These are phyloP conservation scores for Chamaenerion angustifolium DNA, from an alignment of 345 rosid genomes.

Conservation along the genomic window DNA sequence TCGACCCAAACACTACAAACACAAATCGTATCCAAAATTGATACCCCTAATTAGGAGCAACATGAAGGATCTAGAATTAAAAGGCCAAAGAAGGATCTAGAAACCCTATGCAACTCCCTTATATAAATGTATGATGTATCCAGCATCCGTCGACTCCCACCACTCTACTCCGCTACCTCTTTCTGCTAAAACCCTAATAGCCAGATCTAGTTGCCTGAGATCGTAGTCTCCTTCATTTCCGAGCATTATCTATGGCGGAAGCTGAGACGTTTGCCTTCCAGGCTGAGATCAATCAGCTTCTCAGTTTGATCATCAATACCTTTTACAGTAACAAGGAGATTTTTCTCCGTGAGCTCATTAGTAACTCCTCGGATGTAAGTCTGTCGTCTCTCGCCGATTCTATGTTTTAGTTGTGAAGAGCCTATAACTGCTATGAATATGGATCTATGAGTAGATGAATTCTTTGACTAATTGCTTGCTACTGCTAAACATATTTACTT, in stretches of 20 bases:
- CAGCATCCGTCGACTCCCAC: neutral
- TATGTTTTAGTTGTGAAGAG: neutral
- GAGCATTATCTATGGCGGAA: slow-evolving; percentile 21
- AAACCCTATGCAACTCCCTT: slow-evolving; percentile 30
- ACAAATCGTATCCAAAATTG: too few species aligned
- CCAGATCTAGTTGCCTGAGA: too few species aligned
- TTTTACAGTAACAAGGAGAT: slow-evolving; percentile 86
- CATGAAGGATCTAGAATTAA: neutral
- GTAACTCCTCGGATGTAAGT: slow-evolving; percentile 65
- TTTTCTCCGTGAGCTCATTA: slow-evolving; percentile 72
- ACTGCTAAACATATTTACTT: too few species aligned
- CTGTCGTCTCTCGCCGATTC: neutral
- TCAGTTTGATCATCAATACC: slow-evolving; percentile 64
- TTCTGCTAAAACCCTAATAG: neutral
- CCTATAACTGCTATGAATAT: neutral
- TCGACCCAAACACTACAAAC: too few species aligned
- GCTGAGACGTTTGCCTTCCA: slow-evolving; percentile 75
- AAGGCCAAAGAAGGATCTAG: slow-evolving; percentile 37
- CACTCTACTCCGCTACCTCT: too few species aligned
- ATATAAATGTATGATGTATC: neutral
- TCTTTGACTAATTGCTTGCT: too few species aligned
- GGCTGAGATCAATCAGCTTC: slow-evolving; percentile 73
- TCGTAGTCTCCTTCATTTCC: neutral
- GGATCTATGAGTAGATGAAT: too few species aligned
- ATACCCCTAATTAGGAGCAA: too few species aligned